These are phyloP conservation scores for Russula brevipes DNA, from an alignment of 768 basidiomycete genomes.

Conservation along the genomic window DNA sequence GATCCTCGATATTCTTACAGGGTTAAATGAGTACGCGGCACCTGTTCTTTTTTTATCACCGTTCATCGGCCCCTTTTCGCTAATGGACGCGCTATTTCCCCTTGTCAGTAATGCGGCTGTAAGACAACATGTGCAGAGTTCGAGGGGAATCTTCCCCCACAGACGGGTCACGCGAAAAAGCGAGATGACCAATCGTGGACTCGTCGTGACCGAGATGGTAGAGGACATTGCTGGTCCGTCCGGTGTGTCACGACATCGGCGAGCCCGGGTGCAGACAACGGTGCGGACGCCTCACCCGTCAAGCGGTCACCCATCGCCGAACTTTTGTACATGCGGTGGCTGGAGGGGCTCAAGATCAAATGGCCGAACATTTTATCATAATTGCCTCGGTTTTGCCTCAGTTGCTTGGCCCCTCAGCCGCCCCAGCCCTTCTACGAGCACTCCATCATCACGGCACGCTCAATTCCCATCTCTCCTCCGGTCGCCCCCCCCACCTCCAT, in stretches of 20 bases:
- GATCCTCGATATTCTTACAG: slow-evolving; percentile 82
- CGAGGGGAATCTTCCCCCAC: slow-evolving; percentile 77
- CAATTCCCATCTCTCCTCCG: not conserved
- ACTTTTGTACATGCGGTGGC: slow-evolving; percentile 94
- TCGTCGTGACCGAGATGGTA: slow-evolving; percentile 80
- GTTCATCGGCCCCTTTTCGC: not conserved
- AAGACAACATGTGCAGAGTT: slow-evolving; percentile 75
- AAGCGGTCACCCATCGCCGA: slow-evolving; percentile 90
- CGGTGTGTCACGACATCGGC: slow-evolving; percentile 31
- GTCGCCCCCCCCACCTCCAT: no score
- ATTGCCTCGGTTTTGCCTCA: no score
- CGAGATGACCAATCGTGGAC: slow-evolving; percentile 79
- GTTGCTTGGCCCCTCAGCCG: no score
- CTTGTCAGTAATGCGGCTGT: slow-evolving; percentile 63
- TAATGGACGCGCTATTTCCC: slow-evolving; percentile 2
- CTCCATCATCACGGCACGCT: no score
- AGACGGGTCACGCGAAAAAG: slow-evolving; percentile 72
- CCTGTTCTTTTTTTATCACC: not conserved
- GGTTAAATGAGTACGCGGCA: slow-evolving; percentile 79
- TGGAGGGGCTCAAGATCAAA: slow-evolving; percentile 85
- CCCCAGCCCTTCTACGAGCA: no score
- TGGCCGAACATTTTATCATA: slow-evolving; percentile 68
- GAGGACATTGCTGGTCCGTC: slow-evolving; percentile 39
- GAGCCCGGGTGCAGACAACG: slow-evolving; percentile 34
- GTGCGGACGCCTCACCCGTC: slow-evolving; percentile 29